Conservation (phyloP, 768 basidiomycete species). For the Rhizopogon rudus region DNA sequence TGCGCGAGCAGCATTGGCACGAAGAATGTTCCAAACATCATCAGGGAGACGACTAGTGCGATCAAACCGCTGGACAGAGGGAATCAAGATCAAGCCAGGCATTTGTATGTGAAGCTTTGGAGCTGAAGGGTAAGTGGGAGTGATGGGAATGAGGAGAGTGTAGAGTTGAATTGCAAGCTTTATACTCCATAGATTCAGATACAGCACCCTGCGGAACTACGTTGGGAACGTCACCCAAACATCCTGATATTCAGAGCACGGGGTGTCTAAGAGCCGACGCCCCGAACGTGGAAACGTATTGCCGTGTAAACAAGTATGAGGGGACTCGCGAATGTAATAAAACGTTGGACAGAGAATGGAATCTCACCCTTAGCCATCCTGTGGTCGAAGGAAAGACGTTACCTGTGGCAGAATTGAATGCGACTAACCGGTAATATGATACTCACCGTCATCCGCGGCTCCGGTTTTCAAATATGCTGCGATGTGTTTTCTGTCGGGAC, state of each 20-base stretch:
- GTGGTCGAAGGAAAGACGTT: not conserved
- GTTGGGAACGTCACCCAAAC: not conserved
- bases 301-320: no score
- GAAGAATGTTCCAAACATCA: slow-evolving; percentile 26
- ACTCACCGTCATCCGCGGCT: not conserved
- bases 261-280: not conserved
- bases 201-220: not conserved
- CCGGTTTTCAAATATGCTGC: not conserved
- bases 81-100: slow-evolving; percentile 6
- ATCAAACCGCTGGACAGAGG: slow-evolving; percentile 3
- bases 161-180: not conserved
- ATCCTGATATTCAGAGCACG: not conserved
- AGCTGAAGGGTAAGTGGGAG: not conserved
- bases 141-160: slow-evolving; percentile 4
- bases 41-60: slow-evolving; percentile 14
- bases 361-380: not conserved
- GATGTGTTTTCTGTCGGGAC: not conserved
- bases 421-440: not conserved
- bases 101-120: slow-evolving; percentile 14
- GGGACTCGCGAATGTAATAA: not conserved
- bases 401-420: not conserved
- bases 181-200: not conserved
- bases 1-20: slow-evolving; percentile 24
- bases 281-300: not conserved
- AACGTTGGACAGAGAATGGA: not conserved